Evolutionary conservation across 768 basidiomycete genomes (phyloP), one percentile per base, ranked within the genome.

Genomic region (Lactifluus pinguis): DNA sequence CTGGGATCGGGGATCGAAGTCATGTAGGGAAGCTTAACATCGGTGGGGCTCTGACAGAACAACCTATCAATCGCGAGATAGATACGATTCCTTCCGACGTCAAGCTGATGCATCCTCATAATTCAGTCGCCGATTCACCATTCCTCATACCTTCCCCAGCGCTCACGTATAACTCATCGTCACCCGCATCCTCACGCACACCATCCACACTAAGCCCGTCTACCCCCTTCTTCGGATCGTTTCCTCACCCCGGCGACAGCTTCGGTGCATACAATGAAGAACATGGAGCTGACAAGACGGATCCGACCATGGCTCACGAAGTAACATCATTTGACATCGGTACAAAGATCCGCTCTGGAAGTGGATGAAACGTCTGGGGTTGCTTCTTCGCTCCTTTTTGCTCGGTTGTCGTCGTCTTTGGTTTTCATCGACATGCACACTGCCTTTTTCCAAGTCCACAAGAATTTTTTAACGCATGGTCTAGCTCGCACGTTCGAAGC

Each of bases 191-290:
- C n/a, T 83, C 79, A 21, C 75, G 76, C 48, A 83, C 85, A 30
- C 81, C 84, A 15, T 81, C 83, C 42, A 85, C 83, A 32, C 75
- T 86, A 57, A 87, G 86, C 68, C 86, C 86, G 17, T 80, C 84
- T 11, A 87, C 85, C 11, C 85, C 85, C 11, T 87, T 86, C 73
- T 83, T 86, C 71, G 80, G 81, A 30, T 80, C 82, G 8, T 86
- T 87, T 68, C 52, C 65, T 10, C 55, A 69, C 21, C 61, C 64
- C 34, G 67, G 70, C 53, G 75, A 74, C 29, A 62, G 55, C 25
- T 76, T 74, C 61, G 73, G 56, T 8, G 42, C 59, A 49, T 62
- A 58, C 41, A 57, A 58, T 32, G 61, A 62, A 49, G 61, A 62
- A 38, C 56, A 62, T 10, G 52, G 55, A 42, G 55, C 56, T 15